Evolutionary conservation across 371 early-diverging fungal genomes (phyloP), one percentile per base, ranked within the genome.

Genomic region (Batkoa obscura): DNA sequence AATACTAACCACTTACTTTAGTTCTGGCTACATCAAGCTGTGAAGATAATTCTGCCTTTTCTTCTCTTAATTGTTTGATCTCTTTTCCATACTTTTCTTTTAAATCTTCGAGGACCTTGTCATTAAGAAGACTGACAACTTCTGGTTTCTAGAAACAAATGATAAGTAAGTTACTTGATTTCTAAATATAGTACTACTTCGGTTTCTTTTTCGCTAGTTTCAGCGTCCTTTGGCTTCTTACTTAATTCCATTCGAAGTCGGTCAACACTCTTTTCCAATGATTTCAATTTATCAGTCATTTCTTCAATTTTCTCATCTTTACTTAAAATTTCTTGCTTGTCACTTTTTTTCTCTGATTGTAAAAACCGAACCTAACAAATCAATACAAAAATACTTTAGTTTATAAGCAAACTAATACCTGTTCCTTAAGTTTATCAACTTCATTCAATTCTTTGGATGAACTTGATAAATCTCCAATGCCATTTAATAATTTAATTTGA

Each of bases 11-110:
- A 15, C 5, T 15, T 48, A 48, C 48, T 15, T 48, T 5, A 30
- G n/a, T 31, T 36, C 34, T 50, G 41, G 23, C 23, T 43, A 38
- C n/a, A 17, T 53, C 45, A 30, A 57, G 50, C 33, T 51, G 36
- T 46, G 39, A 17, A 0, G 10, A 13, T 9, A 58, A 35, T 36
- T 58, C 32, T 42, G 50, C 33, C 43, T 50, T 54, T 31, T 57
- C 51, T 5, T 50, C 41, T 39, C 23, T 8, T 13, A 56, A 32
- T 17, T 61, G 55, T 12, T 58, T 39, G 4, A 58, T 31, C 50
- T 61, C 62, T 61, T 58, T 58, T 23, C 58, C 39, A 15, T 50
- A 51, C 31, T 23, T 48, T 32, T 61, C 56, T 30, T 50, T 50
- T 12, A 50, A 36, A 13, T 50, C 50, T 15, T 50, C 50, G 12